Conservation (phyloP, 306 rosid genomes). For the Trichosanthes cucumerina region DNA sequence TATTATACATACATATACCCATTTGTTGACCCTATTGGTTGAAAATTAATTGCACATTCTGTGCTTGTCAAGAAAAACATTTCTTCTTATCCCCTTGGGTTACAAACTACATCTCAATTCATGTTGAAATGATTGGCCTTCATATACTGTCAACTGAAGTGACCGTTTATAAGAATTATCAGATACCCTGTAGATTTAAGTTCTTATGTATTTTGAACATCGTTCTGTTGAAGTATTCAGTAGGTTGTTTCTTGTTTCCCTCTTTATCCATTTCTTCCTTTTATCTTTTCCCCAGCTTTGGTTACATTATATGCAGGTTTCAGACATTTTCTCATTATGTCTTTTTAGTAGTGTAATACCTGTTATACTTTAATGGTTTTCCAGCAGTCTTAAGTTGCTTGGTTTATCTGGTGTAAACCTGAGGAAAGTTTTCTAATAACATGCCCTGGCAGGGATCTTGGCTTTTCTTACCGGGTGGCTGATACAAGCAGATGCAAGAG, state of each 20-base stretch:
- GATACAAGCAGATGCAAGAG: constrained; percentile 95
- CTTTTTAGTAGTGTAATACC: neutral
- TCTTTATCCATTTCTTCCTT: neutral
- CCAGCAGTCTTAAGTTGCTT: neutral
- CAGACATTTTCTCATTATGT: neutral
- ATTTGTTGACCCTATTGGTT: neutral
- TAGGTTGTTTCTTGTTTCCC: neutral
- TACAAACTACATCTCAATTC: neutral
- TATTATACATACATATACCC: no score
- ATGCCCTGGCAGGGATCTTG: constrained; percentile 98
- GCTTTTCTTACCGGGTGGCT: constrained; percentile 65
- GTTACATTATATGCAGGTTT: neutral
- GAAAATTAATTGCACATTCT: neutral
- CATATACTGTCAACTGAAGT: neutral
- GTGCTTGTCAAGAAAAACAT: neutral
- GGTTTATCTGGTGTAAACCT: constrained; percentile 11
- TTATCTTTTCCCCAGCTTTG: neutral
- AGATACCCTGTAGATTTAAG: neutral
- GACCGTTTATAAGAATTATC: no score
- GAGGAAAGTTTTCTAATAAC: constrained; percentile 77
- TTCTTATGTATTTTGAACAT: neutral
- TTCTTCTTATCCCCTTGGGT: neutral
- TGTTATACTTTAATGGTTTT: neutral
- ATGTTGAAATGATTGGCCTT: neutral
- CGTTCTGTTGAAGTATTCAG: neutral